Evolutionary conservation across 1,284 basidiomycete species (phyloP).

Genomic region (Omphalotus olearius): DNA sequence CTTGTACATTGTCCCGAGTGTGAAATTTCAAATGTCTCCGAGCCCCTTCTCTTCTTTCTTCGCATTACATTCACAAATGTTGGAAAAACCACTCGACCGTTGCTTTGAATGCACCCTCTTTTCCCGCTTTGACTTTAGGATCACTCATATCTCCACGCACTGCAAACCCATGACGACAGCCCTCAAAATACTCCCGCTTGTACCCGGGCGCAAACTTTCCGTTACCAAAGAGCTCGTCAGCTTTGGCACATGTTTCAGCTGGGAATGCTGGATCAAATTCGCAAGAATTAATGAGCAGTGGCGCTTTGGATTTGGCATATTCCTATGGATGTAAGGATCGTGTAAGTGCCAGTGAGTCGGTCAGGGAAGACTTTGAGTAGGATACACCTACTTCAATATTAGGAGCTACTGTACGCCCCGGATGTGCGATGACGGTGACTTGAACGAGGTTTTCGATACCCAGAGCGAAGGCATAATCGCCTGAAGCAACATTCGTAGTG

Average conservation of each 20-base stretch:
- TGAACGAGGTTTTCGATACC: constrained; percentile 56
- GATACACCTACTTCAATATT: constrained; percentile 28
- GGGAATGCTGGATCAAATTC: constrained; percentile 45
- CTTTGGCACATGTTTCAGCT: constrained; percentile 36
- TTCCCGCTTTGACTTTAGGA: constrained; percentile 4
- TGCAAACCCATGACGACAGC: constrained; percentile 18
- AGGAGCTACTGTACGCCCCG: constrained; percentile 61
- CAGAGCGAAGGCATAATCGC: constrained; percentile 61
- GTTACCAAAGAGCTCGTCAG: constrained; percentile 53
- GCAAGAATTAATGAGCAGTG: constrained; percentile 63
- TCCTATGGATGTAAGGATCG: constrained; percentile 31
- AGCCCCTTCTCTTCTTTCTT: too few relatives aligned
- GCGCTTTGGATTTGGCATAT: constrained; percentile 45
- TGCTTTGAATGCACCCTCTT: constrained; percentile 3
- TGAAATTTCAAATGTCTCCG: too few relatives aligned
- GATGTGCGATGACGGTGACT: constrained; percentile 59
- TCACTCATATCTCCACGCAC: constrained; percentile 3
- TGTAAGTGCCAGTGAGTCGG: neutral
- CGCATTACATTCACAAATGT: constrained; percentile 23
- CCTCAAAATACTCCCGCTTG: constrained; percentile 49
- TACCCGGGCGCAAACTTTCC: constrained; percentile 46
- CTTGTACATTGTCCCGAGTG: too few relatives aligned
- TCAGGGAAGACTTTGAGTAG: neutral
- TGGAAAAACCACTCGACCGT: constrained; percentile 45
- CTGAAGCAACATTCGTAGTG: constrained; percentile 21